Conservation (phyloP, 108 stramenopile genomes). For the Chaetoceros tenuissimus region DNA sequence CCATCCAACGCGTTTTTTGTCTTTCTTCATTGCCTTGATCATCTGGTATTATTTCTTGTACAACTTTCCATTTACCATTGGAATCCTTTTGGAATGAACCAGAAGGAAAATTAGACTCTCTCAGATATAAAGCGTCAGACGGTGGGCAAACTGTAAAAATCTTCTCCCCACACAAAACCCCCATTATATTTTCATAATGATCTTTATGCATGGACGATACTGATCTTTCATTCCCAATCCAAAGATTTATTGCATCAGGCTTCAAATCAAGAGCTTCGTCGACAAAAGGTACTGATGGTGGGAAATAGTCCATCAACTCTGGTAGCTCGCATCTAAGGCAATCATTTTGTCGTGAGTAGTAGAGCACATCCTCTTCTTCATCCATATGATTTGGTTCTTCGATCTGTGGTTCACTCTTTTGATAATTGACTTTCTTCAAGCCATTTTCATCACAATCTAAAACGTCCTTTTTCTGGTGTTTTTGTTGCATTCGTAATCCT, state of each 20-base stretch:
- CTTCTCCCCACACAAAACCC: constrained; percentile 87
- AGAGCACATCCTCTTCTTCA: constrained; percentile 30
- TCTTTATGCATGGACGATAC: constrained; percentile 94
- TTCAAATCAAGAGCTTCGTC: constrained; percentile 58
- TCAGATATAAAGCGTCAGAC: constrained; percentile 65
- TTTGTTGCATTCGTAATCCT: neutral
- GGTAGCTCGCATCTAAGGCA: constrained; percentile 64
- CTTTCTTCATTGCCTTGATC: neutral
- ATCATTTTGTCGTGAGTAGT: constrained; percentile 85
- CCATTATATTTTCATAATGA: constrained; percentile 93
- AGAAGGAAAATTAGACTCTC: constrained; percentile 36
- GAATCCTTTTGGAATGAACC: constrained; percentile 23
- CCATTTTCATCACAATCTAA: constrained; percentile 12
- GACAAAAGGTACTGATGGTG: constrained; percentile 30
- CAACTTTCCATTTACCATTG: constrained; percentile 7
- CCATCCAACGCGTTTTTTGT: constrained; percentile 41
- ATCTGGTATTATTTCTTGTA: neutral
- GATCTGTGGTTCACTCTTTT: neutral
- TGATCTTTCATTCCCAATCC: constrained; percentile 89
- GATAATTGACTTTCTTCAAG: constrained; percentile 5
- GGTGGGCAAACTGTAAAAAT: constrained; percentile 88
- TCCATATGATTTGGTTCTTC: constrained; percentile 2
- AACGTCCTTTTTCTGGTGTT: neutral
- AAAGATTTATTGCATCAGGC: constrained; percentile 89
- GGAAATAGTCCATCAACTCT: constrained; percentile 33